Conservation (phyloP, 1,139 yeast genomes). For the Saccharomyces hybrid region DNA sequence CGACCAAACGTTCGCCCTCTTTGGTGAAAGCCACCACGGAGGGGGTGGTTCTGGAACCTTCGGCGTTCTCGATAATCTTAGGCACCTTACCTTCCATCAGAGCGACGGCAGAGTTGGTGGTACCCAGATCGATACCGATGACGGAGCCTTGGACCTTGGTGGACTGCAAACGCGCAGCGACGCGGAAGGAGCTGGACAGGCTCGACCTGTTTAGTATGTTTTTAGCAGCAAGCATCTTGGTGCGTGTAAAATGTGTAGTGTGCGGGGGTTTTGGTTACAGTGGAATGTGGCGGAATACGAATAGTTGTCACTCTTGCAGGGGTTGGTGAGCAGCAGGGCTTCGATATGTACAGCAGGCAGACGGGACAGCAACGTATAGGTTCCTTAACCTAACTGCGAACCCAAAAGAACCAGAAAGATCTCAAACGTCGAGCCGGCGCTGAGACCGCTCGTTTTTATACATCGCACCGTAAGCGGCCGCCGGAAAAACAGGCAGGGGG, state of each 20-base stretch:
- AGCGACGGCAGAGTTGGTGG: conserved; percentile 90
- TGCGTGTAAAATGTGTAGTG: neutral
- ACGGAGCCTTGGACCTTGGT: conserved; percentile 59
- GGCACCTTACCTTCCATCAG: conserved; percentile 89
- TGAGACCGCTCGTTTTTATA: neutral
- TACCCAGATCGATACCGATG: conserved; percentile 70
- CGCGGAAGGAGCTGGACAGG: conserved; percentile 16
- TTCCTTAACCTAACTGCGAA: no score
- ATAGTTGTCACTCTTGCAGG: neutral
- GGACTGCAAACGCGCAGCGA: conserved; percentile 39
- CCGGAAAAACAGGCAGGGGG: conserved; percentile 1
- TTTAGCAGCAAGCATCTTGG: conserved; percentile 25
- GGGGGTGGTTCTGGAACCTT: conserved; percentile 92
- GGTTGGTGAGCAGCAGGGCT: conserved; percentile 1
- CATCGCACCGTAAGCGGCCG: neutral
- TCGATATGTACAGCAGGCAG: neutral
- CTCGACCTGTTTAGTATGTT: conserved; percentile 21
- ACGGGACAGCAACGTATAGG: neutral
- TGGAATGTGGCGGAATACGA: no score
- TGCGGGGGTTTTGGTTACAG: no score
- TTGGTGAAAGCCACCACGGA: conserved; percentile 81
- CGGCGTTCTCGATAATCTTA: conserved; percentile 88
- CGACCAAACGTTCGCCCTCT: conserved; percentile 82
- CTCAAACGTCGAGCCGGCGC: neutral
- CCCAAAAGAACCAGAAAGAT: neutral